Percentiles rank a stretch among this genome's conserved stretches.
These are phyloP conservation scores for Haplographium delicatum DNA, from an alignment of 495 filamentous ascomycete genomes.

Conservation along the genomic window DNA sequence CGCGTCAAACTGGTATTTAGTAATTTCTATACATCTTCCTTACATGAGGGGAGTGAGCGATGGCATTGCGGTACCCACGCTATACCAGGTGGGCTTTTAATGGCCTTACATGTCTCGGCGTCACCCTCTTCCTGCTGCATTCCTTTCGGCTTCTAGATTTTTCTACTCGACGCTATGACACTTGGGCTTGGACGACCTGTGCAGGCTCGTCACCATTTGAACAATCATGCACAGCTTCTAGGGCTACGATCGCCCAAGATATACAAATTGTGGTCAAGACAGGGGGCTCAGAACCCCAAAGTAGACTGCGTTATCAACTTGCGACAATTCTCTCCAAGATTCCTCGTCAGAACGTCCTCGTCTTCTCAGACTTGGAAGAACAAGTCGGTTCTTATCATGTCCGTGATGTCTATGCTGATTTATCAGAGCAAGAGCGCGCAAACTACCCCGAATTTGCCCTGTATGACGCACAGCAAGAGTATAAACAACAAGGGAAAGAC, in stretches of 20 bases:
- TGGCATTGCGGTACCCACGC: not conserved
- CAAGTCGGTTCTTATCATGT: not conserved
- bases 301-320: conserved; percentile 2
- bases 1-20: too few species aligned
- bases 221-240: conserved; percentile 1
- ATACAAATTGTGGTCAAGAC: conserved; percentile 4
- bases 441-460: conserved; percentile 6
- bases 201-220: not conserved
- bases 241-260: not conserved
- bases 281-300: conserved; percentile 6
- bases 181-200: conserved; percentile 3
- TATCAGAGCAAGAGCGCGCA: conserved; percentile 1
- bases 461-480: conserved; percentile 3
- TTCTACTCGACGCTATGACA: conserved; percentile 1
- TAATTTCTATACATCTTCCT: not conserved
- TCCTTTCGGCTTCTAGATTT: conserved; percentile 2
- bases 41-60: not conserved
- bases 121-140: conserved; percentile 1
- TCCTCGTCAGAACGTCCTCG: conserved; percentile 9
- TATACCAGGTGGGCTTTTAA: not conserved
- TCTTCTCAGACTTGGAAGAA: conserved; percentile 20
- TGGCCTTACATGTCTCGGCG: not conserved
- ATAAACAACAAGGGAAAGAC: conserved; percentile 5
- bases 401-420: conserved; percentile 6
- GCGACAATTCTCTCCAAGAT: not conserved